Evolutionary conservation across 2,329 filamentous ascomycete genomes (phyloP), one percentile per base, ranked within the genome.

Genomic region (Pseudophaeomoniella oleicola): DNA sequence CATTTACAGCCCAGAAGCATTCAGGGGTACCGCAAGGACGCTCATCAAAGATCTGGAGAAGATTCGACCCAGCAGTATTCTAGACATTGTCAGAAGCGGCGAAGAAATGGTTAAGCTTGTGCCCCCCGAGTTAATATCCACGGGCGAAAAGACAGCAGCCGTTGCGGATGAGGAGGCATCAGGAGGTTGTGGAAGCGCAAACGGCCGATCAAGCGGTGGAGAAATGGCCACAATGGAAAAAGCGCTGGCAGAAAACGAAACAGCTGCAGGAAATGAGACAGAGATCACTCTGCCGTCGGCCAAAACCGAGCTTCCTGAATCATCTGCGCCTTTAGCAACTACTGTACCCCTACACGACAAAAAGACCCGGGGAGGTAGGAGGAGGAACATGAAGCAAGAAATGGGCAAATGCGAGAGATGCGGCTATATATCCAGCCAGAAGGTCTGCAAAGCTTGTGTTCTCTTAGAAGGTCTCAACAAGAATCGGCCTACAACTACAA

Each of bases 1-100:
- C 65, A 86, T 98, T 42, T 98, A 98, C 64, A 94, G 85, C 37
- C 90, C 90, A 0, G 90, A 98, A 59, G 90, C 90, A 2, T 98
- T 98, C 54, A 72, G 90, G 40, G 90, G 90, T 3, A 94, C 84
- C 46, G 90, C 90, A 2, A 73, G 90, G 44, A 83, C 79, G 16
- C 62, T 98, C 40, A 94, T 98, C 58, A 98, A 98, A 63, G 93
- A 88, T 47, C 64, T 98, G 19, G 90, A 98, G 59, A 81, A 81
- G 48, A 84, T 98, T 5, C 72, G 90, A 2, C 88, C 90, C 2
- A 94, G 87, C 50, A 87, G 88, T 3, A 96, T 98, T 36, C 55
- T 98, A 38, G 90, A 98, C 54, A 85, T 98, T 37, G 88, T 98
- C 17, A 72, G 81, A 39, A 94, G 87, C 52, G 90, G 90, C 27